Evolutionary conservation across 192 early-diverging fungal genomes (phyloP), one percentile per base, ranked within the genome.

Genomic region (Geranomyces variabilis): DNA sequence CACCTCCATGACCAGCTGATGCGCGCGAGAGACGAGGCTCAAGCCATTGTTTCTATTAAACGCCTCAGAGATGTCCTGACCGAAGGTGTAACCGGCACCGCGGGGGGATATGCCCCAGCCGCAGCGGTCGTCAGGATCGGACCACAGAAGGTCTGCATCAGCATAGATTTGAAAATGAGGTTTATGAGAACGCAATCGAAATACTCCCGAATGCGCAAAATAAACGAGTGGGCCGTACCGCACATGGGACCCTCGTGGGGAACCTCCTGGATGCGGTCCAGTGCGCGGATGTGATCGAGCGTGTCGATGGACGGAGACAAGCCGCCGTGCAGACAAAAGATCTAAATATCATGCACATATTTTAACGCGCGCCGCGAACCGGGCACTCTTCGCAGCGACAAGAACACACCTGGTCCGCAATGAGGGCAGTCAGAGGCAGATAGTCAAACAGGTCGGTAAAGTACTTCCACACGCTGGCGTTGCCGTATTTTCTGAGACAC

Each of bases 401-500:
- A n/a, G n/a, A n/a, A n/a, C 30, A n/a, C 36, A 85, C 84, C 73
- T 86, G 90, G 69, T 93, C 93, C 71, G 96, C 96, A 74, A 98
- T 93, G 48, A 96, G 89, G 22, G 96, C 96, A 31, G 92, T 93
- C 73, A 99, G 80, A 47, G 91, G 93, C 71, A 99, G 83, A 75
- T 96, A 96, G 75, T 99, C 96, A 74, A 99, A 99, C 36, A 99
- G 89, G 76, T 99, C 94, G 62, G 95, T 97, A 79, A 96, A 99
- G 74, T 94, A 95, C 76, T 94, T 87, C 95, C 95, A 99, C 29
- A 97, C 94, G 74, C 95, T 96, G 21, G 92, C 91, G 14, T 94
- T 94, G 26, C 95, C 97, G 82, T 93, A 97, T 80, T 97, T 97
- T 68, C 93, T 88, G 79, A 96, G 80, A 77, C 94, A 97, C 74